Conservation (phyloP, 2,329 filamentous ascomycete species). For the Arthrobotrys megalospora region DNA sequence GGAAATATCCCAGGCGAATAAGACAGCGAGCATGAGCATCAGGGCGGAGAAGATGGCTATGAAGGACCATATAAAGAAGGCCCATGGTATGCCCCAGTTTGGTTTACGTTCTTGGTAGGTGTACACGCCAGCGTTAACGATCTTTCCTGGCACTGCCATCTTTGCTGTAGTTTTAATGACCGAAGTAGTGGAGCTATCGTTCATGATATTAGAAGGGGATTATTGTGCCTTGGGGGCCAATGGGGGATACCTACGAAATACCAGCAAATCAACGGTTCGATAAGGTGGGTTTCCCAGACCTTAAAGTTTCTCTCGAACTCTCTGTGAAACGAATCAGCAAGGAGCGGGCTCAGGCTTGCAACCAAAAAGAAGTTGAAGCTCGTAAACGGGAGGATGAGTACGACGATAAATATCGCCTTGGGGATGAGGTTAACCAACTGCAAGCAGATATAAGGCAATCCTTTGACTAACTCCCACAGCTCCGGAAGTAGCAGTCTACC, state of each 20-base stretch:
- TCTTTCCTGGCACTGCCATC: slow-evolving; percentile 4
- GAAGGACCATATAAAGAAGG: slow-evolving; percentile 40
- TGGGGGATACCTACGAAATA: slow-evolving; percentile 26
- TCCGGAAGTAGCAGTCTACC: slow-evolving; percentile 13
- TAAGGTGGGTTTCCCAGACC: slow-evolving; percentile 42
- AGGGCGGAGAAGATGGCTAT: slow-evolving; percentile 29
- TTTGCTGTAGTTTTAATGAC: slow-evolving; percentile 1
- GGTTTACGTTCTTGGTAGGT: slow-evolving; percentile 30
- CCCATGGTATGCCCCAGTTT: slow-evolving; percentile 15
- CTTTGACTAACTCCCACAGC: slow-evolving; percentile 27
- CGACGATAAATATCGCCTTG: slow-evolving; percentile 33
- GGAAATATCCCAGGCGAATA: slow-evolving; percentile 54
- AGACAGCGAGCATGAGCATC: slow-evolving; percentile 48
- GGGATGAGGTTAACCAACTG: slow-evolving; percentile 25
- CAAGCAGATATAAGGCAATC: neutral
- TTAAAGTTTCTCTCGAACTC: slow-evolving; percentile 38
- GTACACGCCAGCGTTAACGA: slow-evolving; percentile 16
- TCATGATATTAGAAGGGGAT: neutral
- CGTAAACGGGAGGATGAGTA: slow-evolving; percentile 26
- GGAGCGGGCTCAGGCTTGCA: slow-evolving; percentile 16
- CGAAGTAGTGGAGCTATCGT: slow-evolving; percentile 20
- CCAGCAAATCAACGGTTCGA: slow-evolving; percentile 48
- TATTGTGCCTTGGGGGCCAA: neutral
- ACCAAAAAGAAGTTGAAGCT: slow-evolving; percentile 41
- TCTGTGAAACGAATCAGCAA: slow-evolving; percentile 41